Percentiles rank a stretch among this genome's conserved stretches.
Conservation (phyloP, 1,139 yeast species). For the Sugiyamaella pinicola region DNA sequence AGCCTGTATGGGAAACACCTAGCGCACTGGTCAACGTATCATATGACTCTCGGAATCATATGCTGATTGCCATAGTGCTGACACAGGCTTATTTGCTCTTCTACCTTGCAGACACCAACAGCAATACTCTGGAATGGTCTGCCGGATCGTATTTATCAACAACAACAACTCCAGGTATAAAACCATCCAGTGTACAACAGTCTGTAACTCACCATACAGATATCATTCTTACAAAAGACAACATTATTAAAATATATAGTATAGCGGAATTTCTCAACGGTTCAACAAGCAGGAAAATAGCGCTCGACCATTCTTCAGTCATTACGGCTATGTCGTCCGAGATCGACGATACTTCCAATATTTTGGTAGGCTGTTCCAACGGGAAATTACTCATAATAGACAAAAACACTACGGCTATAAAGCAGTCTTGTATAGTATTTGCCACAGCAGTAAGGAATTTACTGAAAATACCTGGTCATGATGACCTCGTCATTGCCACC, state of each 20-base stretch:
- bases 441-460: slow-evolving; percentile 29
- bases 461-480: slow-evolving; percentile 17
- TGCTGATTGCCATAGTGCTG: slow-evolving; percentile 20
- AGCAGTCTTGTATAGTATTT: slow-evolving; percentile 23
- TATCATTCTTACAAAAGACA: slow-evolving; percentile 25
- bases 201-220: slow-evolving; percentile 21
- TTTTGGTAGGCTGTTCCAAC: slow-evolving; percentile 28
- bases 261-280: slow-evolving; percentile 25
- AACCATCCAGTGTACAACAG: neutral
- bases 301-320: slow-evolving; percentile 1
- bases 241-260: slow-evolving; percentile 21
- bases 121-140: slow-evolving; percentile 12
- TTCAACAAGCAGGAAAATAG: slow-evolving; percentile 11
- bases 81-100: slow-evolving; percentile 12
- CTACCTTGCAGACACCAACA: slow-evolving; percentile 14
- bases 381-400: slow-evolving; percentile 26
- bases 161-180: too few relatives aligned
- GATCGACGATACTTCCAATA: neutral
- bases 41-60: neutral
- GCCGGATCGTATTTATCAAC: neutral
- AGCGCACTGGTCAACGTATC: slow-evolving; percentile 7
- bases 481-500: slow-evolving; percentile 25
- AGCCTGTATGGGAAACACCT: slow-evolving; percentile 28
- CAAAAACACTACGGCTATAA: slow-evolving; percentile 20
- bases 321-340: slow-evolving; percentile 1